These are phyloP conservation scores for Acanthamoeba culbertsoni DNA, from an alignment of 208 protist species.

Conservation along the genomic window DNA sequence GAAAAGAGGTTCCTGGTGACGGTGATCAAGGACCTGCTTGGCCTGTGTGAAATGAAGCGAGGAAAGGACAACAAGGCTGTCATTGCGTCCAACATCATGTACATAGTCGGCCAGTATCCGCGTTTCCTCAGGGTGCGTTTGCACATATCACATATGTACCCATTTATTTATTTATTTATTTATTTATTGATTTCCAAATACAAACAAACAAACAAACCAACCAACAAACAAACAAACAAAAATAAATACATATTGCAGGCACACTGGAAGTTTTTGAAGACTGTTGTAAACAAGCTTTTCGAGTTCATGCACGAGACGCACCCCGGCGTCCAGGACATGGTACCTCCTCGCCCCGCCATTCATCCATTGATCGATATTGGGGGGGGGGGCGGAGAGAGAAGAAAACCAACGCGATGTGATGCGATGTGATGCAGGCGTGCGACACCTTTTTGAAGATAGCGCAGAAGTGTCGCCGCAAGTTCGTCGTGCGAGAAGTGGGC, in stretches of 20 bases:
- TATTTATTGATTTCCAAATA: background rate
- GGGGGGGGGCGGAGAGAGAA: no score
- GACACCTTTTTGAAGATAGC: constrained; percentile 99
- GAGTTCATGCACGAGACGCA: constrained; percentile 99
- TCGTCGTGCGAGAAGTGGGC: constrained; percentile 84
- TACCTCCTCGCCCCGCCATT: no score
- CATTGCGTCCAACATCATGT: constrained; percentile 99
- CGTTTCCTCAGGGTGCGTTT: constrained; percentile 84
- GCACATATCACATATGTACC: no score
- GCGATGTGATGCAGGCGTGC: no score
- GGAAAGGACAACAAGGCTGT: constrained; percentile 98
- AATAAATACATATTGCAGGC: constrained; percentile 63
- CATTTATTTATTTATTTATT: constrained; percentile 83
- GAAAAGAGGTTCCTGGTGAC: constrained; percentile 97
- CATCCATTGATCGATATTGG: no score
- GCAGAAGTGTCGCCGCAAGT: constrained; percentile 90
- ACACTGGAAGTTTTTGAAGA: constrained; percentile 98
- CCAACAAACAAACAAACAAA: background rate
- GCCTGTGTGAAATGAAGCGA: constrained; percentile 93
- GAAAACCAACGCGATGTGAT: no score
- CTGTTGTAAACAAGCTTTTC: constrained; percentile 98
- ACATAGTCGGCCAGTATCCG: constrained; percentile 99
- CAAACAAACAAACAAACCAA: background rate
- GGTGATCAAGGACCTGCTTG: constrained; percentile 97
- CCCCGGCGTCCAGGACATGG: constrained; percentile 99